Percentiles rank a stretch among this genome's conserved stretches.
Conservation (phyloP, 768 basidiomycete species). For the Hygrophorus russula region DNA sequence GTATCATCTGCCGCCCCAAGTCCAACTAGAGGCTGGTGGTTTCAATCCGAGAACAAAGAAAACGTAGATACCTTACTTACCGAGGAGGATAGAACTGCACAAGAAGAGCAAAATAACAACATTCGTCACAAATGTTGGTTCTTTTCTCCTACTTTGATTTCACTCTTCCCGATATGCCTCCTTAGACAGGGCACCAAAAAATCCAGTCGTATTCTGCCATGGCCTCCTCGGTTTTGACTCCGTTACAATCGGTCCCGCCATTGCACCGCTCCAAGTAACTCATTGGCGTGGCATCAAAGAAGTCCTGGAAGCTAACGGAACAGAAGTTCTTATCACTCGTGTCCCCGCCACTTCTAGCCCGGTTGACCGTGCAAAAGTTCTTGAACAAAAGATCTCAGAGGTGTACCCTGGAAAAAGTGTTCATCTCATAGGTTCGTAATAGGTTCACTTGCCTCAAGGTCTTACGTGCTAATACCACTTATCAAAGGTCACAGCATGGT, state of each 20-base stretch:
- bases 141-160: conserved; percentile 1
- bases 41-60: conserved; percentile 35
- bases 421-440: conserved; percentile 67
- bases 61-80: conserved; percentile 32
- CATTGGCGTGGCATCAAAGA: conserved; percentile 98
- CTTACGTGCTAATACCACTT: conserved; percentile 4
- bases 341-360: conserved; percentile 91
- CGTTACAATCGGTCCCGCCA: conserved; percentile 65
- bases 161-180: conserved; percentile 5
- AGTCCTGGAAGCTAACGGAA: conserved; percentile 79
- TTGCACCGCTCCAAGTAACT: conserved; percentile 73
- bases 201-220: conserved; percentile 93
- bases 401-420: conserved; percentile 75
- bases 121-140: conserved; percentile 51
- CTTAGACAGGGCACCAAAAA: conserved; percentile 63
- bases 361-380: conserved; percentile 78
- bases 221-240: conserved; percentile 87
- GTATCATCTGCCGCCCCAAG: conserved; percentile 10
- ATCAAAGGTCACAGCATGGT: conserved; percentile 65
- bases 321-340: conserved; percentile 84
- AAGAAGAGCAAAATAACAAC: no score
- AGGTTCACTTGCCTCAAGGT: not conserved
- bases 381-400: conserved; percentile 73
- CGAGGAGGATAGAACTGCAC: conserved; percentile 44
- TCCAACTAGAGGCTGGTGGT: conserved; percentile 31